Evolutionary conservation across 306 rosid genomes (phyloP).

Genomic region (Betula pendula): DNA sequence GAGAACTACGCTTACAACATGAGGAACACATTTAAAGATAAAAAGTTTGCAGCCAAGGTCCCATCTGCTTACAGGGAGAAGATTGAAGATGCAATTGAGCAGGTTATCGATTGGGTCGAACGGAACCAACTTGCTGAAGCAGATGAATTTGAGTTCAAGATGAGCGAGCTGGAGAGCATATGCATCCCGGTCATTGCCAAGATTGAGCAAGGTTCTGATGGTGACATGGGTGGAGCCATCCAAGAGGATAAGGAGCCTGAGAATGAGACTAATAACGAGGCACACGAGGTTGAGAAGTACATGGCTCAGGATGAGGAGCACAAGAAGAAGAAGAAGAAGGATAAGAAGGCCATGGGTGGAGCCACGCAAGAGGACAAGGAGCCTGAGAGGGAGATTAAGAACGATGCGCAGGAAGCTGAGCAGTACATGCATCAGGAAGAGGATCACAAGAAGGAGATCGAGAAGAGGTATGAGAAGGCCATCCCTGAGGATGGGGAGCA

Average conservation of each 20-base stretch:
- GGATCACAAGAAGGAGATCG: no score
- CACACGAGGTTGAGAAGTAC: not conserved
- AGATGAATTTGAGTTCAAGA: conserved; percentile 45
- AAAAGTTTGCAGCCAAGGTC: conserved; percentile 47
- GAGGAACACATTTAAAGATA: conserved; percentile 55
- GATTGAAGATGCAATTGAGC: conserved; percentile 50
- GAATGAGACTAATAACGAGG: not conserved
- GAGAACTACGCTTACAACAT: conserved; percentile 55
- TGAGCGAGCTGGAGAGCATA: conserved; percentile 50
- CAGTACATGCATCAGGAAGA: no score
- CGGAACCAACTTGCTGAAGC: conserved; percentile 49
- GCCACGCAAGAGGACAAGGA: no score
- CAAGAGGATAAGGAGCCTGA: no score
- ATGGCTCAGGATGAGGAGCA: not conserved
- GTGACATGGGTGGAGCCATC: conserved; percentile 31
- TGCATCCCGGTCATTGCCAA: conserved; percentile 52
- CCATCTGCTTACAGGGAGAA: conserved; percentile 44
- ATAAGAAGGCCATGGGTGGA: no score
- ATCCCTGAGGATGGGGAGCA: no score
- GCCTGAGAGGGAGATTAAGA: no score
- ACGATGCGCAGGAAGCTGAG: no score
- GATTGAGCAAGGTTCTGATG: conserved; percentile 31
- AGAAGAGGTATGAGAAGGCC: no score
- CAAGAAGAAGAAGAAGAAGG: not conserved
- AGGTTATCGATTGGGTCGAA: conserved; percentile 47